Percentiles rank a stretch among this genome's conserved stretches.
Conservation (phyloP, 2,329 filamentous ascomycete genomes). For the Aspergillus sp. region DNA sequence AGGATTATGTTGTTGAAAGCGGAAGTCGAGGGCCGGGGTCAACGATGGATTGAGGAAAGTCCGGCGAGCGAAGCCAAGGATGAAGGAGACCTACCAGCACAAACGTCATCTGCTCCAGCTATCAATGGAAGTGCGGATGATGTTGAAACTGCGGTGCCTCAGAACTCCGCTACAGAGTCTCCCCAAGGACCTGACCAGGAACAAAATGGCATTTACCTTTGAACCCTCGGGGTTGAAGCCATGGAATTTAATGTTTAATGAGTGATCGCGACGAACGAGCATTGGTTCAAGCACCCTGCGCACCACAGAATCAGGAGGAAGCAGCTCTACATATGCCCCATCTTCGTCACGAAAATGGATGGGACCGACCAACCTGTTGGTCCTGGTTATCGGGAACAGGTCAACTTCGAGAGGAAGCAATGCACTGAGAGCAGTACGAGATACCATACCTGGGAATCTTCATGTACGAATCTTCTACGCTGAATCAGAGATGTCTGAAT, state of each 20-base stretch:
- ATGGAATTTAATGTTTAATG: not conserved
- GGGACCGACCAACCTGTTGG: too few relatives aligned
- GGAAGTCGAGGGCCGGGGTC: constrained; percentile 55
- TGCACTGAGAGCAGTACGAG: too few relatives aligned
- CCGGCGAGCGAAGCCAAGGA: constrained; percentile 5
- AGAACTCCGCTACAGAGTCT: constrained; percentile 1
- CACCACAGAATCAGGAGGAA: too few relatives aligned
- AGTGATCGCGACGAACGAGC: not conserved
- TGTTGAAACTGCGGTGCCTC: not conserved
- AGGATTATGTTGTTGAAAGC: constrained; percentile 52
- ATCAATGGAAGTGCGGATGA: constrained; percentile 20
- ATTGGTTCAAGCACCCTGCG: too few relatives aligned
- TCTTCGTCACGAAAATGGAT: too few relatives aligned
- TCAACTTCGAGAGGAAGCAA: too few relatives aligned
- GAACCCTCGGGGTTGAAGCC: constrained; percentile 1
- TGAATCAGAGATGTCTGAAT: not conserved
- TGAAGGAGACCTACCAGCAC: too few relatives aligned
- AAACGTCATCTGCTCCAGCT: too few relatives aligned
- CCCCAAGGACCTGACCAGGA: constrained; percentile 5
- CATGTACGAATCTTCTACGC: not conserved
- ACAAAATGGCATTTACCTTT: constrained; percentile 33
- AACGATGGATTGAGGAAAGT: constrained; percentile 48
- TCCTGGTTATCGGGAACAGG: too few relatives aligned
- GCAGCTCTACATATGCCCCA: too few relatives aligned
- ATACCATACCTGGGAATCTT: not conserved